phyloP scores from a whole-genome alignment of 441 rosid genomes.

The Gossypium davidsonii region DNA sequence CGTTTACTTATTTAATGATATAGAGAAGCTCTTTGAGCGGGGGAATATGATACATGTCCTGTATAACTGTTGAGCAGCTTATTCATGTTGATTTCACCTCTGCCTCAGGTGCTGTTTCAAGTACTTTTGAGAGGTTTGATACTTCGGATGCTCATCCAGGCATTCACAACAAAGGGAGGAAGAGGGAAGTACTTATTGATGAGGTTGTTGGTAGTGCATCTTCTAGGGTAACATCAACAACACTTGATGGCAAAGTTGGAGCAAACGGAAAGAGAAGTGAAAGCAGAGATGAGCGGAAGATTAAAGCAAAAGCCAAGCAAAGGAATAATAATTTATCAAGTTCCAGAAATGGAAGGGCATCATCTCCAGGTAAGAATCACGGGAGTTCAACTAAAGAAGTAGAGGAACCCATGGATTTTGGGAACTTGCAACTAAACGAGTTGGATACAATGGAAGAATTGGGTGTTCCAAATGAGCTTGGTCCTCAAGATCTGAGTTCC shows the following conservation, averaged over 20 bases:
- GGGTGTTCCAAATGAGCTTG: slow-evolving; percentile 30
- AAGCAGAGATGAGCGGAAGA: slow-evolving; percentile 34
- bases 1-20: too few species aligned
- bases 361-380: slow-evolving; percentile 11
- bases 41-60: neutral
- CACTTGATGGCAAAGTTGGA: slow-evolving; percentile 35
- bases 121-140: slow-evolving; percentile 36
- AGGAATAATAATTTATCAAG: slow-evolving; percentile 39
- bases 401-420: slow-evolving; percentile 43
- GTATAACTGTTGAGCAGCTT: neutral
- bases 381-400: slow-evolving; percentile 23
- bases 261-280: slow-evolving; percentile 42
- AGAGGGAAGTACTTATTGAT: slow-evolving; percentile 64
- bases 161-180: slow-evolving; percentile 29
- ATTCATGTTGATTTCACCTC: slow-evolving; percentile 10
- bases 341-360: slow-evolving; percentile 29
- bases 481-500: slow-evolving; percentile 46
- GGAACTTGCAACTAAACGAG: slow-evolving; percentile 43
- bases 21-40: neutral
- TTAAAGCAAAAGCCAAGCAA: slow-evolving; percentile 56
- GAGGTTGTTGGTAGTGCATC: slow-evolving; percentile 73
- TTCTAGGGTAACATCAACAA: slow-evolving; percentile 51
- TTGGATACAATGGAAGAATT: slow-evolving; percentile 42
- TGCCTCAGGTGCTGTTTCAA: slow-evolving; percentile 61
- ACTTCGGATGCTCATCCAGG: slow-evolving; percentile 19